Evolutionary conservation across 495 filamentous ascomycete species (phyloP).

Genomic region (Hypoxylon cercidicola): DNA sequence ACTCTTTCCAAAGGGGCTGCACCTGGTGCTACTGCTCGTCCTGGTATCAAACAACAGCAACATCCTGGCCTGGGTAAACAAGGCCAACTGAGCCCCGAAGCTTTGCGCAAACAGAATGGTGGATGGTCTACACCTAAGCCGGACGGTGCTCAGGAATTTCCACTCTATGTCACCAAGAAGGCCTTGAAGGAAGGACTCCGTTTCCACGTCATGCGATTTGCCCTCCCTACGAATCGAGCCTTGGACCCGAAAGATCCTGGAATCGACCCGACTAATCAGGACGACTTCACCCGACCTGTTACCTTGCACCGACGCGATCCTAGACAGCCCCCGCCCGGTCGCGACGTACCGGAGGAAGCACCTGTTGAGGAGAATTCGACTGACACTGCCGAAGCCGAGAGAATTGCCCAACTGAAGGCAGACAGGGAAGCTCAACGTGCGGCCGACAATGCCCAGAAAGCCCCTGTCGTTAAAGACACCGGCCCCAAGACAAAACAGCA

Average conservation of each 20-base stretch:
- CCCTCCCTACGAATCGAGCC: constrained; percentile 39
- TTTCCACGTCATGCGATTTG: constrained; percentile 84
- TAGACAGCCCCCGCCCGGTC: constrained; percentile 69
- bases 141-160: constrained; percentile 68
- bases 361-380: constrained; percentile 57
- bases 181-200: constrained; percentile 81
- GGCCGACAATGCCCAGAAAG: constrained; percentile 86
- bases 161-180: constrained; percentile 82
- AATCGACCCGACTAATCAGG: constrained; percentile 78
- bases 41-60: constrained; percentile 12
- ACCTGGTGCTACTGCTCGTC: constrained; percentile 11
- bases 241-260: constrained; percentile 46
- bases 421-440: constrained; percentile 85
- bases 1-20: constrained; percentile 33
- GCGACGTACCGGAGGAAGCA: constrained; percentile 64
- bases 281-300: constrained; percentile 87
- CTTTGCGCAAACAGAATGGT: constrained; percentile 57
- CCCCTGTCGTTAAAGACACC: constrained; percentile 67
- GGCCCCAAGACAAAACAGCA: constrained; percentile 68
- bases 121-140: constrained; percentile 70
- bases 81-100: constrained; percentile 38
- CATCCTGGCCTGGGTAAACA: constrained; percentile 14
- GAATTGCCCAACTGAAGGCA: constrained; percentile 68
- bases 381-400: constrained; percentile 76
- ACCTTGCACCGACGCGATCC: constrained; percentile 90